These are phyloP conservation scores for Alternaria alternata DNA, from an alignment of 2,329 filamentous ascomycete genomes.

Conservation along the genomic window DNA sequence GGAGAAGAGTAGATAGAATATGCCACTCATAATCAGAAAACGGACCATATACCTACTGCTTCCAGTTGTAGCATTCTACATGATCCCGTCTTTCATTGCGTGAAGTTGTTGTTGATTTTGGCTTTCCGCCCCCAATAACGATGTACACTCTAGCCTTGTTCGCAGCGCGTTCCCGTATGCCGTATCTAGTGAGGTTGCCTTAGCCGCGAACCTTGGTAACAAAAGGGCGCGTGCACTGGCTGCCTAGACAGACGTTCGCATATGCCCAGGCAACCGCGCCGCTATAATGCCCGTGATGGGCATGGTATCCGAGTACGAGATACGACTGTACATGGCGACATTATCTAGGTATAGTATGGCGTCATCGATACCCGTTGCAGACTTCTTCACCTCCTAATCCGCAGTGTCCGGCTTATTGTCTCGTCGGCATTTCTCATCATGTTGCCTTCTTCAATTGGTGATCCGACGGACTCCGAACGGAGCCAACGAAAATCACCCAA, in stretches of 20 bases:
- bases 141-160: neutral
- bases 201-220: neutral
- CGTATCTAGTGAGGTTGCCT: conserved; percentile 1
- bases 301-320: conserved; percentile 1
- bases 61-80: neutral
- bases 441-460: neutral
- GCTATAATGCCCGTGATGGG: neutral
- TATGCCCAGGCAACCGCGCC: conserved; percentile 6
- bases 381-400: neutral
- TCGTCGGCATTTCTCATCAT: neutral
- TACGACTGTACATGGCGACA: neutral
- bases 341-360: neutral
- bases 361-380: neutral
- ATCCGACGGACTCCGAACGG: conserved; percentile 1
- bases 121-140: conserved; percentile 12
- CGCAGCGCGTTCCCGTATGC: neutral
- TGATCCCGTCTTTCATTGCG: neutral
- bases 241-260: conserved; percentile 7
- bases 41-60: neutral
- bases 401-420: neutral
- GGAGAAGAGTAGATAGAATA: conserved; percentile 2
- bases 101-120: conserved; percentile 12
- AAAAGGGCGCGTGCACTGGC: neutral
- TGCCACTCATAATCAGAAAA: neutral
- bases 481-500: neutral